A percentile compares a stretch with the other conserved stretches of the same genome.
phyloP scores from a whole-genome alignment of 2,329 filamentous ascomycete genomes.

The Colletotrichum sp. region DNA sequence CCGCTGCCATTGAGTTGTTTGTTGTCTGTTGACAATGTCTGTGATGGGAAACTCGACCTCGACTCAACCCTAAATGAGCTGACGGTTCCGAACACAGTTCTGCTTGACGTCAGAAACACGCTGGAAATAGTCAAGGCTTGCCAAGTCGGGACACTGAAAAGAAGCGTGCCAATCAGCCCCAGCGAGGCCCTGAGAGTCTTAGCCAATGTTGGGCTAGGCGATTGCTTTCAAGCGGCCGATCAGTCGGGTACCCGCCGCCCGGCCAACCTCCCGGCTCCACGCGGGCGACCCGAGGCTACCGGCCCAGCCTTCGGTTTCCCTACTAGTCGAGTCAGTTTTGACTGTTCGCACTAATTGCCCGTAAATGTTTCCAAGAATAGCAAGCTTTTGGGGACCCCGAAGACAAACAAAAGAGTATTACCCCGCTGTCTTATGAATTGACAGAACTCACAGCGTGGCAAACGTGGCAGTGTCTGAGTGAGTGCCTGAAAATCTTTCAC shows the following conservation, averaged over 20 bases:
- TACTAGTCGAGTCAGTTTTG: background rate
- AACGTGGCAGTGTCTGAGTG: background rate
- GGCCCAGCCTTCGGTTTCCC: background rate
- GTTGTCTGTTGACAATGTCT: background rate
- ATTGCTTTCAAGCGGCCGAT: background rate
- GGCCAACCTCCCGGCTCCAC: conserved; percentile 3
- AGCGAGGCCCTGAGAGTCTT: background rate
- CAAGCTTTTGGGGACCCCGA: background rate
- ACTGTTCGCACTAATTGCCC: background rate
- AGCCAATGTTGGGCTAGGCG: background rate
- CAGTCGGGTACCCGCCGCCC: background rate
- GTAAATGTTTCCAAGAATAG: background rate
- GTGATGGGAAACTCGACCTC: background rate
- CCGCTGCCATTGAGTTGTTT: background rate
- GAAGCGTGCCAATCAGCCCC: background rate
- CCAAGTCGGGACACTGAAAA: background rate
- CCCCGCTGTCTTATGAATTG: background rate
- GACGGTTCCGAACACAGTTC: background rate
- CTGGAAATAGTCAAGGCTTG: background rate
- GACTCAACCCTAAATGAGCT: background rate
- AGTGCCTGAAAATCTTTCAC: background rate
- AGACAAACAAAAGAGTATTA: background rate
- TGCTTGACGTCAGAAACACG: conserved; percentile 2
- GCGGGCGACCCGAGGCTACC: background rate
- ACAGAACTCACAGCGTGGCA: background rate